These are phyloP conservation scores for Tolypocladium guangdongense DNA, from an alignment of 2,329 filamentous ascomycete species.

Conservation along the genomic window DNA sequence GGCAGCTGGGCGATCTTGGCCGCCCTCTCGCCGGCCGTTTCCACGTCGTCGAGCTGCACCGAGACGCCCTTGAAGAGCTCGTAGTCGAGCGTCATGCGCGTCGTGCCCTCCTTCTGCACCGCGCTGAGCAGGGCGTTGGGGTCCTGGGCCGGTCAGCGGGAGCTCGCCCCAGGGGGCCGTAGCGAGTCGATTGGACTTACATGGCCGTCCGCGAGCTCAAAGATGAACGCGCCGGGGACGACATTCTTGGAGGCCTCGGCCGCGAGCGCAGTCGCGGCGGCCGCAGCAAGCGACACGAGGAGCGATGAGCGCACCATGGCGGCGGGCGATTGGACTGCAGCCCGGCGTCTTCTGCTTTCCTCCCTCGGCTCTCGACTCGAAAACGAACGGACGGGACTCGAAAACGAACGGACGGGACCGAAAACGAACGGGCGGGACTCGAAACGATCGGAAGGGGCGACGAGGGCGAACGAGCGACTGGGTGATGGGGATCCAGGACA, in stretches of 20 bases:
- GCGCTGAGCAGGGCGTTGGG: conserved; percentile 8
- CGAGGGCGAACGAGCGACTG: too few relatives aligned
- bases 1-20: conserved; percentile 28
- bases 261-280: conserved; percentile 5
- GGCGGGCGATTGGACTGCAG: not conserved
- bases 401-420: too few relatives aligned
- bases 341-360: not conserved
- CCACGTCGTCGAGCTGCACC: conserved; percentile 37
- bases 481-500: not conserved
- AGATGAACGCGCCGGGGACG: conserved; percentile 11
- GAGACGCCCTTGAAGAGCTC: conserved; percentile 44
- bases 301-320: conserved; percentile 9
- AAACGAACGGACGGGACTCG: too few relatives aligned
- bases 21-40: conserved; percentile 31
- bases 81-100: conserved; percentile 37
- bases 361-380: not conserved
- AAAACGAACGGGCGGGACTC: too few relatives aligned
- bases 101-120: conserved; percentile 22
- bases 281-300: conserved; percentile 7
- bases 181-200: conserved; percentile 4
- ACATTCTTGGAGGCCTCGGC: not conserved
- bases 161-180: not conserved
- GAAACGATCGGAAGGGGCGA: too few relatives aligned
- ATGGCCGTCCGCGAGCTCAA: conserved; percentile 8
- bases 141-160: conserved; percentile 8